phyloP scores from a whole-genome alignment of 176 grass and related monocot species.

The Elymus sibiricus region DNA sequence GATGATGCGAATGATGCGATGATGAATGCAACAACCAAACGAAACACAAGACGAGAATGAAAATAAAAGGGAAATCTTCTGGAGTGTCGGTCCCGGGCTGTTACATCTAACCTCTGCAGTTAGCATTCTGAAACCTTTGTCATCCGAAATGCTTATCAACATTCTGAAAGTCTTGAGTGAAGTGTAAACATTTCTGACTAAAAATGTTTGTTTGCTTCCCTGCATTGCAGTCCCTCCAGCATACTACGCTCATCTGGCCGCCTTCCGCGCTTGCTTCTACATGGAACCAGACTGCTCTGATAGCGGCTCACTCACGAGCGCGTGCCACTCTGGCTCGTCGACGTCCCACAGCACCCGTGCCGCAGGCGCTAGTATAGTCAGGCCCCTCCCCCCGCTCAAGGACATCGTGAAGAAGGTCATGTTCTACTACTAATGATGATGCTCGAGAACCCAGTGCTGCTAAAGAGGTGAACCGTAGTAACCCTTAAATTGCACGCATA shows the following conservation, averaged over 20 bases:
- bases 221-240: constrained; percentile 71
- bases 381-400: constrained; percentile 72
- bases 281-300: constrained; percentile 76
- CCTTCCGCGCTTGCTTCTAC: constrained; percentile 84
- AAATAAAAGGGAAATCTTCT: too few species aligned
- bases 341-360: constrained; percentile 33
- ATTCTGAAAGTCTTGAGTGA: neutral
- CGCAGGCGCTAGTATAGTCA: constrained; percentile 33
- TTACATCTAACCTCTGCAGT: constrained; percentile 35
- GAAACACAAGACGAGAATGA: too few species aligned
- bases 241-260: constrained; percentile 81
- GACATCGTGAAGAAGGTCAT: constrained; percentile 87
- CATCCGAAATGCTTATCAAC: neutral
- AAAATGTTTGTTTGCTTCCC: neutral
- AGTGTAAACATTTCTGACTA: neutral
- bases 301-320: constrained; percentile 36
- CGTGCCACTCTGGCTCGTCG: neutral
- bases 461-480: too few species aligned
- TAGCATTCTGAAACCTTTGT: neutral
- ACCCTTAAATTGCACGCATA: too few species aligned
- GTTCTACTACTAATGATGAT: constrained; percentile 67
- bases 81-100: too few species aligned
- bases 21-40: too few species aligned
- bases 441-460: neutral
- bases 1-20: too few species aligned